Base-by-base conservation (phyloP, 2,329 filamentous ascomycete species). In the Periconia sp. region DNA sequence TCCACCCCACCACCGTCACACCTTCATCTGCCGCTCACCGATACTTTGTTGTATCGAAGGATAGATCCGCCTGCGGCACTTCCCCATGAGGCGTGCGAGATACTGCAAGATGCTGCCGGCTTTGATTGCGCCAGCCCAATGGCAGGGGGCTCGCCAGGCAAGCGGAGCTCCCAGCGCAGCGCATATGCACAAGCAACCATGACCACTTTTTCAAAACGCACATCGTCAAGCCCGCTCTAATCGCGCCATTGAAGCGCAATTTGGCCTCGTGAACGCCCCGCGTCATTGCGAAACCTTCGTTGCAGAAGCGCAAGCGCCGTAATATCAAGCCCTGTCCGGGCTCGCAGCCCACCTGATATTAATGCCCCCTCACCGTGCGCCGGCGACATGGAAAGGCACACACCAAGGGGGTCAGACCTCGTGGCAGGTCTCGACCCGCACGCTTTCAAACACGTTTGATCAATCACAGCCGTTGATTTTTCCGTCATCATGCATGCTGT, bases 291-390 rank as follows among this genome's bases (percentile, higher is more conserved):
- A 25, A 32, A 37, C n/a, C 24, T 21, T 43, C 34, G 23, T 38
- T 36, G 41, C 50, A 48, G 40, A 44, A 30, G 34, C 25, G 40
- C 45, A 54, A 54, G 50, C 47, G 50, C 50, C 42, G 33, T 29
- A 24, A 38, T 43, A 44, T 42, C 37, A 35, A 23, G 43, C 46
- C 36, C 23, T 32, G 34, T 36, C 16, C 22, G 23, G 37, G 37
- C 21, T 28, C 34, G 34, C 40, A 52, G 44, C 43, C 38, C 32
- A 43, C 35, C 35, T 32, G 33, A 46, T 37, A 44, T 36, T 40
- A 36, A 13, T 6, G 23, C 31, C 25, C 38, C 40, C 33, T 49
- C 36, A 18, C 33, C 37, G 25, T n/a, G 22, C 32, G 29, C 46
- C 45, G 43, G 32, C 31, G 23, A 42, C 45, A 48, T 46, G 49